Base-by-base conservation (phyloP, 2,329 filamentous ascomycete genomes). In the Diaporthe helianthi region DNA sequence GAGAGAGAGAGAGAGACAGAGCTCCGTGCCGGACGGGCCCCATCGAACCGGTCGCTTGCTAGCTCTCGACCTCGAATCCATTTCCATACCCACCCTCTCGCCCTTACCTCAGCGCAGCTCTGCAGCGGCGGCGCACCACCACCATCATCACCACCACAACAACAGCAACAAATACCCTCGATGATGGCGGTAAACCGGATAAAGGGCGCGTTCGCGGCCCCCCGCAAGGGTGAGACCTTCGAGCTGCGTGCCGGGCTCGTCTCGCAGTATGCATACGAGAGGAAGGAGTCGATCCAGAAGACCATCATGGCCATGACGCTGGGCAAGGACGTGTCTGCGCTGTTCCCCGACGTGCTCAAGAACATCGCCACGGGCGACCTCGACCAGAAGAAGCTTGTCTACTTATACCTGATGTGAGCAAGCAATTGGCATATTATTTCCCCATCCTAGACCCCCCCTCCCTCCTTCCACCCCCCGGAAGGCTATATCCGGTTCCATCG, bases 271-370 rank as follows among this genome's bases (percentile, higher is more conserved):
- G 96, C 96, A 71, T 98, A 97, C 83, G 96, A 99, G 88, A 91
- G 94, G 77, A 99, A 99, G 82, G 96, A 99, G 85, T 93, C 96
- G 29, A 99, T 99, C 76, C 96, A 99, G 80, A 98, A 97, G 87
- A 99, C 96, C 73, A 99, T 99, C 83, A 98, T 98, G 94, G 94
- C 96, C 79, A 99, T 99, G 96, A 99, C 96, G 1, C 81, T 99
- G 75, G 96, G 96, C 80, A 99, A 99, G 82, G 96, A 99, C 83
- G 96, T 99, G 71, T 99, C 96, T 66, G 93, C 94, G 68, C 85
- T 99, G 73, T 99, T 99, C 79, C 96, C 96, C 2, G 96, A 99
- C 79, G 96, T 99, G 41, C 85, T 99, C 73, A 99, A 99, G 87
- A 99, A 99, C 78, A 99, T 99, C 81, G 96, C 96, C 69, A 99